phyloP scores from a whole-genome alignment of 495 filamentous ascomycete species.

The Astrothelium subdiscretum region DNA sequence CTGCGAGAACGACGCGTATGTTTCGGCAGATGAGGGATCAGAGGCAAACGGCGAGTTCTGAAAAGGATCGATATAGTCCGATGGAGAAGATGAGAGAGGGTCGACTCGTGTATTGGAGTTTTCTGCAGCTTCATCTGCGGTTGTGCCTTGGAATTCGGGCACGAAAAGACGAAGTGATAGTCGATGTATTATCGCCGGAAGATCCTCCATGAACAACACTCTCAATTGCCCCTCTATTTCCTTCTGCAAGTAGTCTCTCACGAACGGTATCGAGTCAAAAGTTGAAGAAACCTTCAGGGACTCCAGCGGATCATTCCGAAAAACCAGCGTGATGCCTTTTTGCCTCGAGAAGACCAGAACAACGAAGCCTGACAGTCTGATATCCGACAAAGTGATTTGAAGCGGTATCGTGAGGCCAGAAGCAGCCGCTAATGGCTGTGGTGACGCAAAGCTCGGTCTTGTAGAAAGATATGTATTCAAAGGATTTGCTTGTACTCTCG shows the following conservation, averaged over 20 bases:
- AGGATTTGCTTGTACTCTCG: constrained; percentile 93
- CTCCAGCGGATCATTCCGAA: constrained; percentile 94
- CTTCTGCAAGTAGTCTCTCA: constrained; percentile 90
- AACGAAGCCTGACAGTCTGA: constrained; percentile 94
- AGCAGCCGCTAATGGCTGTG: constrained; percentile 81
- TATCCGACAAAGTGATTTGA: constrained; percentile 91
- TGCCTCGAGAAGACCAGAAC: constrained; percentile 95
- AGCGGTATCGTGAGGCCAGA: constrained; percentile 91
- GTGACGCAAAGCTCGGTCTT: constrained; percentile 83
- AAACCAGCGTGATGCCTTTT: constrained; percentile 91
- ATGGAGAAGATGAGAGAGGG: not conserved
- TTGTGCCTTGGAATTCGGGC: constrained; percentile 63
- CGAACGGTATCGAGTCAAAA: constrained; percentile 97
- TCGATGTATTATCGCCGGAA: constrained; percentile 90
- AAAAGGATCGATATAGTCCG: constrained; percentile 56
- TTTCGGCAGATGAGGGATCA: constrained; percentile 56
- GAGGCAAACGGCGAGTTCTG: constrained; percentile 64
- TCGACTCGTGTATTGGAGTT: constrained; percentile 28
- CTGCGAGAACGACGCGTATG: constrained; percentile 77
- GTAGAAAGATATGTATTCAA: constrained; percentile 90
- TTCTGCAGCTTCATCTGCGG: constrained; percentile 40
- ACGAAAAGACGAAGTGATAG: constrained; percentile 84
- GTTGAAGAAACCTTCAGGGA: constrained; percentile 97
- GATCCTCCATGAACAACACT: constrained; percentile 90
- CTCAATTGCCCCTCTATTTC: constrained; percentile 93